A percentile compares a stretch with the other conserved stretches of the same genome.
phyloP scores from a whole-genome alignment of 129 eudicot species.

The Flaveria brownii region DNA sequence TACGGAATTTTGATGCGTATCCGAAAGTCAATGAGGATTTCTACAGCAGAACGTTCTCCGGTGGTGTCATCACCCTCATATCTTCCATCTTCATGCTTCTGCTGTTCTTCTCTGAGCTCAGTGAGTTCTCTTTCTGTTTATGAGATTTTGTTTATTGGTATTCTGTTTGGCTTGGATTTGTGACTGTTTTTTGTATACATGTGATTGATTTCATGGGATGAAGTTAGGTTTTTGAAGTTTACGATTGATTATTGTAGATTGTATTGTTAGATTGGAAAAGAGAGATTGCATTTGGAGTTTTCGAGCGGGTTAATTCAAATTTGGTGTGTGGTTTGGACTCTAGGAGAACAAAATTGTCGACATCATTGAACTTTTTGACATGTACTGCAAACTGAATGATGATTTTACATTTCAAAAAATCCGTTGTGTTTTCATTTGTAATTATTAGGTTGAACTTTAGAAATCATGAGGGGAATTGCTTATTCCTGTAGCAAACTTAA shows the following conservation, averaged over 20 bases:
- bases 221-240: conserved; percentile 23
- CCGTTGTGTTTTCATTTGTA: background rate
- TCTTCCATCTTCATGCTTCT: conserved; percentile 79
- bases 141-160: background rate
- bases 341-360: conserved; percentile 31
- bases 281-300: conserved; percentile 1
- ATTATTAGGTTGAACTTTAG: background rate
- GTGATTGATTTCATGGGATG: conserved; percentile 3
- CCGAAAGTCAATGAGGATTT: conserved; percentile 91
- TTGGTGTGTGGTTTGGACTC: conserved; percentile 15
- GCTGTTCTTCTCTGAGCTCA: conserved; percentile 81
- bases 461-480: background rate
- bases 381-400: background rate
- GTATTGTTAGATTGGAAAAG: background rate
- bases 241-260: background rate
- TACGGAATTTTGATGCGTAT: conserved; percentile 72
- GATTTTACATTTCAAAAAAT: background rate
- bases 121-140: conserved; percentile 40
- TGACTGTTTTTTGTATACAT: conserved; percentile 2
- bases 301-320: background rate
- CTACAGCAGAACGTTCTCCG: conserved; percentile 83
- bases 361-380: conserved; percentile 22
- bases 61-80: conserved; percentile 70
- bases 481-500: background rate
- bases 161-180: background rate